A percentile compares a stretch with the other conserved stretches of the same genome.
These are phyloP conservation scores for Fusarium heterosporum DNA, from an alignment of 2,329 filamentous ascomycete genomes.

Conservation along the genomic window DNA sequence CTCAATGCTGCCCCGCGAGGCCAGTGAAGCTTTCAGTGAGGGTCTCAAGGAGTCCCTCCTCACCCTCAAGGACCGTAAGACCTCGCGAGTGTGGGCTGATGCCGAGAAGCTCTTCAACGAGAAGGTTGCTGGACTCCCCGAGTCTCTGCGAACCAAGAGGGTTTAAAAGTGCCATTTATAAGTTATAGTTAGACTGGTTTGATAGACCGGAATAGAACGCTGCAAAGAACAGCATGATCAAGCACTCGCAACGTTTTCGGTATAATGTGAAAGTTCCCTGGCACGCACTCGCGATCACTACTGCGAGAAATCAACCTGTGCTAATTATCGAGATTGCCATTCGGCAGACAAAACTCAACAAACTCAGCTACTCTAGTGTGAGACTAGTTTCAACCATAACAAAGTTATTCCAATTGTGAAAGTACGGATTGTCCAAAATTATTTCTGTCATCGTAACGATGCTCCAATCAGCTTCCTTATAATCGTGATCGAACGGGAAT, in stretches of 20 bases:
- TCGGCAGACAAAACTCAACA: not conserved
- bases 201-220: conserved; percentile 35
- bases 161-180: conserved; percentile 30
- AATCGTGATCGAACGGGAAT: not conserved
- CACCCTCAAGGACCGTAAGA: conserved; percentile 79
- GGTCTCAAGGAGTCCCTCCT: conserved; percentile 83
- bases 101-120: conserved; percentile 87
- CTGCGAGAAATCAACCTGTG: not conserved
- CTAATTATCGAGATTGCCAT: not conserved
- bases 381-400: not conserved
- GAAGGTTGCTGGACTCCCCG: conserved; percentile 68
- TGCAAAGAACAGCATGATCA: conserved; percentile 10
- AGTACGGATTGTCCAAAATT: not conserved
- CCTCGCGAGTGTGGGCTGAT: conserved; percentile 82
- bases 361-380: conserved; percentile 14
- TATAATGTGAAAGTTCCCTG: not conserved
- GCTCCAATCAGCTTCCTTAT: not conserved
- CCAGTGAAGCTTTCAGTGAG: conserved; percentile 84
- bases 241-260: not conserved
- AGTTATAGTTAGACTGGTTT: conserved; percentile 13
- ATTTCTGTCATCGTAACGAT: not conserved
- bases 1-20: conserved; percentile 84
- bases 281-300: not conserved
- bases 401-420: not conserved
- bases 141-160: conserved; percentile 41